Evolutionary conservation across 2,329 filamentous ascomycete genomes (phyloP).

Genomic region (Hirsutella minnesotensis): DNA sequence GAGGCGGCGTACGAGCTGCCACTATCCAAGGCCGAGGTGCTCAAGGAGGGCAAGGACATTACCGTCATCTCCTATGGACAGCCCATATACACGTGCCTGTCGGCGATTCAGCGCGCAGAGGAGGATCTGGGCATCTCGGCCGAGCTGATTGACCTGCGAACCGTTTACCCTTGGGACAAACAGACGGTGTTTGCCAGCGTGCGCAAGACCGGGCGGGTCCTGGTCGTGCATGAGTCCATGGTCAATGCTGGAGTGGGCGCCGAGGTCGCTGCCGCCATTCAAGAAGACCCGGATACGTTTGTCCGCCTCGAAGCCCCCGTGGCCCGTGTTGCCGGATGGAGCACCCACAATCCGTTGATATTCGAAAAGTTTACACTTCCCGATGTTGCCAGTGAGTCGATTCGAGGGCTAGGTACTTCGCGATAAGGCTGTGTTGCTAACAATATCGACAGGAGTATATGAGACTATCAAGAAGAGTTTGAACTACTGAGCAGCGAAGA

Average conservation of each 20-base stretch:
- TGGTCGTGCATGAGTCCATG: conserved; percentile 90
- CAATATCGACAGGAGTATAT: conserved; percentile 45
- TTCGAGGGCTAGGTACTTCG: background rate
- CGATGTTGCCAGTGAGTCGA: conserved; percentile 69
- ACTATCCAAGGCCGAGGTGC: conserved; percentile 71
- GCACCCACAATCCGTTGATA: conserved; percentile 65
- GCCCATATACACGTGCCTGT: conserved; percentile 71
- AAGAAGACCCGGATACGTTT: conserved; percentile 67
- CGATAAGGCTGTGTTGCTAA: conserved; percentile 4
- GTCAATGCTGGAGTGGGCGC: conserved; percentile 81
- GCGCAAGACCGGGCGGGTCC: conserved; percentile 71
- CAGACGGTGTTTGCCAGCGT: conserved; percentile 71
- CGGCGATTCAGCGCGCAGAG: conserved; percentile 62
- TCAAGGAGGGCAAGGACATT: conserved; percentile 69
- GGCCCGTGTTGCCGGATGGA: conserved; percentile 78
- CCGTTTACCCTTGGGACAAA: conserved; percentile 86
- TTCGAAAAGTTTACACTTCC: conserved; percentile 77
- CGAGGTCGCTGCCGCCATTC: conserved; percentile 78
- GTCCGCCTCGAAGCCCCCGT: conserved; percentile 76
- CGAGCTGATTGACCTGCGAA: conserved; percentile 79
- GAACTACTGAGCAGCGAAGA: conserved; percentile 39
- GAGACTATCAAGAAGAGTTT: conserved; percentile 57
- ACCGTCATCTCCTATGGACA: conserved; percentile 86
- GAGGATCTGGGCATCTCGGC: conserved; percentile 65
- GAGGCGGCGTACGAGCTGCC: conserved; percentile 71